Evolutionary conservation across 2,329 filamentous ascomycete genomes (phyloP), one percentile per base, ranked within the genome.

Genomic region (Microcyclosporella mali): DNA sequence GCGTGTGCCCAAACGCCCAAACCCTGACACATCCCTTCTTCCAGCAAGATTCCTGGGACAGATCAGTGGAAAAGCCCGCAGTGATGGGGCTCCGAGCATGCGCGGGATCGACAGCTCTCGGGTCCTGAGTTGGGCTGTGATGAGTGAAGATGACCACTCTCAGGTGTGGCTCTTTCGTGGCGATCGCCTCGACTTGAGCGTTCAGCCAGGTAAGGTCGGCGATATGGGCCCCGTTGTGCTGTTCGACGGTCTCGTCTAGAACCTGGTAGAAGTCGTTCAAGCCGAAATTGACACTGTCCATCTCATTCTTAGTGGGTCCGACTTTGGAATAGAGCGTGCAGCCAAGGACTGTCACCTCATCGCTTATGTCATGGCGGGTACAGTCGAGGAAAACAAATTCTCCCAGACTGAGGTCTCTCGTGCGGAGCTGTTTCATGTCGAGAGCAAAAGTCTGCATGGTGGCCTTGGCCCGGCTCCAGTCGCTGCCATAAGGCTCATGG

Each of bases 401-500:
- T 8, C 69, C 70, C 0, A 67, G 41, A 0, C 46, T 47, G 2
- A 45, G 2, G 32, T 65, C 56, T 14, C 15, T 25, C 19, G 2
- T 37, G 11, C 33, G 18, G 11, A 6, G 35, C 21, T 40, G 17
- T 17, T 29, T 33, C 14, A 46, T 21, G 6, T 46, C 21, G n/a
- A 27, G 12, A 11, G 30, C 42, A 31, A 51, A 49, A 12, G 17
- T 41, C 18, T 47, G 47, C 11, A 73, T 57, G 1, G 50, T 46
- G 1, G 34, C 21, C 21, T 62, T 55, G 0, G 63, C 57, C 0
- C 55, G 46, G 2, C 52, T 32, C 69, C 69, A 73, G 34, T 39
- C 60, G 29, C 56, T 58, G 21, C 60, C 53, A 49, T 73, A 78
- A 0, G 74, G 65, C 53, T 81, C 77, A 53, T 81, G 76, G 50